Percentiles rank a stretch among this genome's conserved stretches.
Conservation (phyloP, 805 yeast species). For the Grigorovia transvaalensis region DNA sequence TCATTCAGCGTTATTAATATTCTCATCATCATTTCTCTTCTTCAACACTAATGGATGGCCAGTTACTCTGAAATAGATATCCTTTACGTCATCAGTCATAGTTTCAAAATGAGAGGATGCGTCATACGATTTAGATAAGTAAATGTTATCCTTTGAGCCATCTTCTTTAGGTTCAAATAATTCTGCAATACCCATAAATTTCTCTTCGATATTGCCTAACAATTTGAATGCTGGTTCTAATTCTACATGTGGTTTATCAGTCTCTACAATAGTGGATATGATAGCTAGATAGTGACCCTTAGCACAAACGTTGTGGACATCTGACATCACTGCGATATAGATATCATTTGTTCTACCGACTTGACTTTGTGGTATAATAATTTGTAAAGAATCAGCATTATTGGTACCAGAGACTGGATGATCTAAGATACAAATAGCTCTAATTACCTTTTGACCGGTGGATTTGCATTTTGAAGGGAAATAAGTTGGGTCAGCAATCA, state of each 20-base stretch:
- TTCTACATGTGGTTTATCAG: constrained; percentile 84
- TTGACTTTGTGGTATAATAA: constrained; percentile 94
- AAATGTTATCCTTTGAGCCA: constrained; percentile 71
- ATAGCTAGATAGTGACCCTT: constrained; percentile 87
- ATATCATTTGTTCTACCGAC: constrained; percentile 88
- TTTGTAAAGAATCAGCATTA: constrained; percentile 82
- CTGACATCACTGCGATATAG: constrained; percentile 82
- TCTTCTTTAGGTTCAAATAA: constrained; percentile 78
- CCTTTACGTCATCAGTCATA: constrained; percentile 94
- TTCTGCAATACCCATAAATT: constrained; percentile 90
- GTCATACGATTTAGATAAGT: constrained; percentile 81
- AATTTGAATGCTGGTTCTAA: constrained; percentile 88
- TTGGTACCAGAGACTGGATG: constrained; percentile 79
- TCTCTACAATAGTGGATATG: constrained; percentile 88
- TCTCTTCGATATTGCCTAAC: constrained; percentile 68
- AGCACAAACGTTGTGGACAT: constrained; percentile 82
- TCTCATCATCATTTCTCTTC: constrained; percentile 40
- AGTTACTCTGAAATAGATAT: constrained; percentile 79
- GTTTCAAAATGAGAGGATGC: constrained; percentile 92
- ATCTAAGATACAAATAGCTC: constrained; percentile 67
- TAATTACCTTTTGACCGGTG: constrained; percentile 29
- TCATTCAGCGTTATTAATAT: not conserved
- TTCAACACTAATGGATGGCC: constrained; percentile 87
- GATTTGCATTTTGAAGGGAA: constrained; percentile 54
- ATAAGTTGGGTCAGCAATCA: constrained; percentile 96